Evolutionary conservation across 2,329 filamentous ascomycete species (phyloP).

Genomic region (Zasmidium citrigriseum): DNA sequence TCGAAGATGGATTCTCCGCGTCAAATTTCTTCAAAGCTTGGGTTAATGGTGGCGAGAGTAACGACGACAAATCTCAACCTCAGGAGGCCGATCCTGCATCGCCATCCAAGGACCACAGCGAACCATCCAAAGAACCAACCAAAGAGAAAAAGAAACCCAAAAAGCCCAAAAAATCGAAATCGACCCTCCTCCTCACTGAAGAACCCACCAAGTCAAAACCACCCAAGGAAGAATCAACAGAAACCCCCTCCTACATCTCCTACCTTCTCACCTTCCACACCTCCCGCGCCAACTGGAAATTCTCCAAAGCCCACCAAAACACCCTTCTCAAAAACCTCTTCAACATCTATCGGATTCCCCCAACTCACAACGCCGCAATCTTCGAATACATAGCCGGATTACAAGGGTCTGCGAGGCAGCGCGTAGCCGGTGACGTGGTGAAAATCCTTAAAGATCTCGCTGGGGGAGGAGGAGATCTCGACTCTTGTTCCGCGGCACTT

Average conservation of each 20-base stretch:
- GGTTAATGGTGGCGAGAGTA: constrained; percentile 30
- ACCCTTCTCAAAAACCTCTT: constrained; percentile 82
- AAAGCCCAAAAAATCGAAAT: constrained; percentile 32
- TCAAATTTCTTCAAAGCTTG: constrained; percentile 55
- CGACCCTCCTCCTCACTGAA: constrained; percentile 14
- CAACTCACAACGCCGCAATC: constrained; percentile 67
- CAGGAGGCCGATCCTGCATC: constrained; percentile 8
- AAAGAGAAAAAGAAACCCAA: constrained; percentile 36
- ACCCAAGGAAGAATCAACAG: constrained; percentile 4
- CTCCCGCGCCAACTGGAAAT: constrained; percentile 78
- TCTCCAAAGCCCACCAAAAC: constrained; percentile 91
- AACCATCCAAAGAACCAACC: constrained; percentile 1
- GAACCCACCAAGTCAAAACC: background rate
- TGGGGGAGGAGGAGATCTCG: constrained; percentile 43
- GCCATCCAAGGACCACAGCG: constrained; percentile 6
- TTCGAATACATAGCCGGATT: constrained; percentile 77
- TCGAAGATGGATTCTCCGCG: constrained; percentile 56
- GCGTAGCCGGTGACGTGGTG: constrained; percentile 67
- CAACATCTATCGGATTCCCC: constrained; percentile 69
- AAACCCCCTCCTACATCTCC: constrained; percentile 62
- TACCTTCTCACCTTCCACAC: constrained; percentile 78
- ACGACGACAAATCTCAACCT: constrained; percentile 27
- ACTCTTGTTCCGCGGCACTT: constrained; percentile 39
- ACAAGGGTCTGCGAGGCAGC: constrained; percentile 68
- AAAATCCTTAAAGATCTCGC: constrained; percentile 61